Conservation (phyloP, 331 rosid species). For the Quercus lobata region DNA sequence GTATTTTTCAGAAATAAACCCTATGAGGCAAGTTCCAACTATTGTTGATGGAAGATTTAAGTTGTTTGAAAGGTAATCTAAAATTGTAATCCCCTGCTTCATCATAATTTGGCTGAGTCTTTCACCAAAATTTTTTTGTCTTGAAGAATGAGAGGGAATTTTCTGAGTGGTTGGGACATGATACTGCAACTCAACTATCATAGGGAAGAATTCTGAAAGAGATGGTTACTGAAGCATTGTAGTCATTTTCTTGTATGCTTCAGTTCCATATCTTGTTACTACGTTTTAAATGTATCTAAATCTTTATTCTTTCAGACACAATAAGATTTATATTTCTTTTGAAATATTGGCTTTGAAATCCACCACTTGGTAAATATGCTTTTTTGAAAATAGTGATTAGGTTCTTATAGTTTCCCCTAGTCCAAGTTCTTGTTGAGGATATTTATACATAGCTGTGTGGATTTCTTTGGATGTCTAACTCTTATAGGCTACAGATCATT, state of each 20-base stretch:
- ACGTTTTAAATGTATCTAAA: too few relatives aligned
- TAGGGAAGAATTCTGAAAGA: background rate
- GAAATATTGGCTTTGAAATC: background rate
- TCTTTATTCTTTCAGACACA: background rate
- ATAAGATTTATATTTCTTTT: background rate
- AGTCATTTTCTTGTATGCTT: background rate
- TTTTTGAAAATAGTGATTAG: background rate
- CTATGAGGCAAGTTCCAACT: conserved; percentile 71
- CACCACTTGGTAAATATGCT: background rate
- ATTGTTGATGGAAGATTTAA: conserved; percentile 82
- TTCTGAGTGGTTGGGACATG: background rate
- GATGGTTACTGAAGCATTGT: background rate
- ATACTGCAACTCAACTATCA: background rate
- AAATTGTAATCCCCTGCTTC: background rate
- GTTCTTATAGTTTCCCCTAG: background rate
- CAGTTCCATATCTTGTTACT: too few relatives aligned
- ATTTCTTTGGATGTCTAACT: background rate
- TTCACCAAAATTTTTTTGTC: background rate
- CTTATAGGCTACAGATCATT: background rate
- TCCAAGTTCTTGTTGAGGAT: background rate
- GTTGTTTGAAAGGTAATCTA: conserved; percentile 72
- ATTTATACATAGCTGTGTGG: background rate
- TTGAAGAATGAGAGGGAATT: background rate
- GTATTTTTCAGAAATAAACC: conserved; percentile 63
- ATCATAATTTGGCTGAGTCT: background rate